A percentile compares a stretch with the other conserved stretches of the same genome.
These are phyloP conservation scores for Casuarina glauca DNA, from an alignment of 306 rosid species.

Conservation along the genomic window DNA sequence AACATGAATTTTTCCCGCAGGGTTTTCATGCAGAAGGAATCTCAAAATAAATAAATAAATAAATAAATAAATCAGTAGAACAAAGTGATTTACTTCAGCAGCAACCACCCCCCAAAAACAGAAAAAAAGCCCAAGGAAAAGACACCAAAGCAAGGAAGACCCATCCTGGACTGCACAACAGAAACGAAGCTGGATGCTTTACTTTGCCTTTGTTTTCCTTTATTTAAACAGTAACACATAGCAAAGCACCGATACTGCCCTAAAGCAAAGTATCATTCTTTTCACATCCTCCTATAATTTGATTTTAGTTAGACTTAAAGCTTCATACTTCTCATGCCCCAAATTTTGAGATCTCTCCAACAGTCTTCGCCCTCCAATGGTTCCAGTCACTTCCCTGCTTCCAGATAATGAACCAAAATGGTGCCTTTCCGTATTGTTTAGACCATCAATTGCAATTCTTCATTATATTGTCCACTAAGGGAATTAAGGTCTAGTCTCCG, in stretches of 20 bases:
- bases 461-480: background rate
- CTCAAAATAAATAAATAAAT: background rate
- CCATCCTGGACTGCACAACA: too few relatives aligned
- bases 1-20: background rate
- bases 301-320: background rate
- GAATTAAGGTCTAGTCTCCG: background rate
- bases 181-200: background rate
- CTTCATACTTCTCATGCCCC: background rate
- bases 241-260: background rate
- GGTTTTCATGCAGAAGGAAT: background rate
- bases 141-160: too few relatives aligned
- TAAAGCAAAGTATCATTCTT: background rate
- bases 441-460: background rate
- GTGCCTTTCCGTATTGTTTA: background rate
- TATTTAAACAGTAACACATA: background rate
- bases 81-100: too few relatives aligned
- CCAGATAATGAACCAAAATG: background rate
- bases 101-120: too few relatives aligned
- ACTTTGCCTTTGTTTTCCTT: background rate
- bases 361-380: background rate
- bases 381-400: background rate
- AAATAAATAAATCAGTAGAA: background rate
- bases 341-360: background rate
- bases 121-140: too few relatives aligned
- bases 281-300: background rate